Base-by-base conservation (phyloP, 257 asterid species). In the Parsonsia alboflavescens region DNA sequence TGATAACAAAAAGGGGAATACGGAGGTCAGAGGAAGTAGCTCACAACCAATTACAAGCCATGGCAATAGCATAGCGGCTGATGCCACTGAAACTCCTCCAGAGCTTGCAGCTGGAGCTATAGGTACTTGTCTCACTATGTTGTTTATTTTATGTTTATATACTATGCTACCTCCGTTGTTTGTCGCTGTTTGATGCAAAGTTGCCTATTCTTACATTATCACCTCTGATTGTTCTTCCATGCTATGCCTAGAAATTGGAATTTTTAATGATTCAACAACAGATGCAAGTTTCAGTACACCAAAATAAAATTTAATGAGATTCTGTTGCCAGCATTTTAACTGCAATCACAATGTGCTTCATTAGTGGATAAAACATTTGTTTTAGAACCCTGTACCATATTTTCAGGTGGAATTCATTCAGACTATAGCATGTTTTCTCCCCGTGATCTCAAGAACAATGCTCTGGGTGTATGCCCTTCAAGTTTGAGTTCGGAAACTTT, bases 371-470 rank as follows among this genome's bases (percentile, higher is more conserved):
- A n/a, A 50, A 16, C 71, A 42, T 52, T 65, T 61, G 66, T n/a
- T 33, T 54, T 16, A 62, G 64, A 45, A 30, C 11, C 5, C 58
- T 30, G 1, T 19, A 7, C 46, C 6, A 7, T 58, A 11, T 67
- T 65, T 74, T 44, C 81, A 78, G 81, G 74, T 46, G 54, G 64
- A 72, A 33, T 72, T 42, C 41, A 26, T 21, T 53, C 39, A 11
- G n/a, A 13, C 30, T 11, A 62, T 77, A 8, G 61, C 11, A 15
- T 21, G 13, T 6, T 73, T 72, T 39, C 62, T 68, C 66, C 83
- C 82, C 90, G 80, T 45, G 24, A 44, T 76, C 26, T 79, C 24
- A 73, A 73, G 68, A 73, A 75, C 17, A 85, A 80, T 72, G 67
- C 79, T 80, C 36, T 73, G 19, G 53, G 21, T 66, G 56, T 48